A percentile compares a stretch with the other conserved stretches of the same genome.
Conservation (phyloP, 1,284 basidiomycete genomes). For the Ceratorhiza oryzae-sativae region DNA sequence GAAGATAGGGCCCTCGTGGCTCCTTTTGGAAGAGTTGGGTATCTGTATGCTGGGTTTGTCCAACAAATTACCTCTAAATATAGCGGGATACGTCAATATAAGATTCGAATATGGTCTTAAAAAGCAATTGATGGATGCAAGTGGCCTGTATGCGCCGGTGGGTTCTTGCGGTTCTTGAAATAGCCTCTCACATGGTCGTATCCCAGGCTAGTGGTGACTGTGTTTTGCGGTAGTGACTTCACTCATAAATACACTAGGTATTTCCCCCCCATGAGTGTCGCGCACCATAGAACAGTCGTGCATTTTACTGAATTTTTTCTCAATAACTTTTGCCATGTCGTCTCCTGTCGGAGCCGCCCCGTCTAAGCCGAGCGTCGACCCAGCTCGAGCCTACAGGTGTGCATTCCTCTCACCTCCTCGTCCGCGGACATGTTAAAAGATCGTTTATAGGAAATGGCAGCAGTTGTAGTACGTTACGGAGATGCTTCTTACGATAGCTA, state of each 20-base stretch:
- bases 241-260: conserved; percentile 1
- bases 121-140: not conserved
- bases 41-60: not conserved
- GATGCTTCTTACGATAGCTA: not conserved
- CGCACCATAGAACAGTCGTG: not conserved
- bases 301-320: not conserved
- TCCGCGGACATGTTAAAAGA: not conserved
- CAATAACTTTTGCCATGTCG: conserved; percentile 5
- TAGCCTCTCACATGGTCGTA: conserved; percentile 17
- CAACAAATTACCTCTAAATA: not conserved
- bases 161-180: conserved; percentile 24
- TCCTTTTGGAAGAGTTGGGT: not conserved
- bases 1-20: conserved; percentile 1
- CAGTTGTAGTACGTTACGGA: not conserved
- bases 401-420: not conserved
- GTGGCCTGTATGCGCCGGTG: conserved; percentile 10
- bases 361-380: not conserved
- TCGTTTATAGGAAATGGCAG: conserved; percentile 4
- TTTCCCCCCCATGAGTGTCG: not conserved
- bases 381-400: conserved; percentile 25
- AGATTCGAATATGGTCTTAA: not conserved
- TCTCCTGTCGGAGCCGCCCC: not conserved
- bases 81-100: not conserved
- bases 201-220: not conserved
- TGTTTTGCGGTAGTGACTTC: not conserved